These are phyloP conservation scores for Edaphochlamys debaryana DNA, from an alignment of 139 green algal species.

Conservation along the genomic window DNA sequence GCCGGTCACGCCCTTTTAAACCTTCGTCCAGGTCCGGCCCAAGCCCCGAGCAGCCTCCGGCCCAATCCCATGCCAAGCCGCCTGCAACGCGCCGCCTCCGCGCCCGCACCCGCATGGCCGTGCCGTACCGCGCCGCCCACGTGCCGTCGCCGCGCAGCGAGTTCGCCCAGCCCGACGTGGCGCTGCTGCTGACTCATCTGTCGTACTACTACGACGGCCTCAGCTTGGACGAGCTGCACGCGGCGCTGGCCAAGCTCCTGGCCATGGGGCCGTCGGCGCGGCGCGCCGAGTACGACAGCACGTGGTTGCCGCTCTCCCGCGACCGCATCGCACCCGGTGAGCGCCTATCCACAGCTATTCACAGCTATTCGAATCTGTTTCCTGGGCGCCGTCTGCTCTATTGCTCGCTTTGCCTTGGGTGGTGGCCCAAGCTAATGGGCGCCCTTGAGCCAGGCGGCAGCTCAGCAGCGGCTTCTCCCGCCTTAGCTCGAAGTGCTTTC, in stretches of 20 bases:
- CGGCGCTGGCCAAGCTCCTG: slow-evolving; percentile 40
- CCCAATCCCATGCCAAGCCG: too few species aligned
- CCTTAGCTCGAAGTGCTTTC: too few species aligned
- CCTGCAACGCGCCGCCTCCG: too few species aligned
- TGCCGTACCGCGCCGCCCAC: slow-evolving; percentile 60
- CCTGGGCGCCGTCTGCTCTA: background rate
- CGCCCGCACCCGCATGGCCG: slow-evolving; percentile 56
- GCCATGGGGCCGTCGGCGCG: slow-evolving; percentile 42
- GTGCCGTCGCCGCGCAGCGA: slow-evolving; percentile 54
- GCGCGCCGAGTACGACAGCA: slow-evolving; percentile 19
- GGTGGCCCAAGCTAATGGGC: too few species aligned
- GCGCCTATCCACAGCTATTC: too few species aligned
- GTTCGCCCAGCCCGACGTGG: slow-evolving; percentile 68
- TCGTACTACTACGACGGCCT: slow-evolving; percentile 62
- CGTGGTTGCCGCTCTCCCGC: slow-evolving; percentile 46
- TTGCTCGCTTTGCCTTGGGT: too few species aligned
- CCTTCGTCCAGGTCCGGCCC: too few species aligned
- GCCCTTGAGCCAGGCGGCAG: too few species aligned
- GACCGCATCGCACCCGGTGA: slow-evolving; percentile 10
- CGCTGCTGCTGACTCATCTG: slow-evolving; percentile 53
- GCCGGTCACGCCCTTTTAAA: too few species aligned
- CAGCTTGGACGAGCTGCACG: slow-evolving; percentile 1
- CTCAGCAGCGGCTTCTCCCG: too few species aligned
- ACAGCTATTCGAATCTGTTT: background rate
- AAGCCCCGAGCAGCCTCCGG: too few species aligned